Percentiles rank a stretch among this genome's conserved stretches.
phyloP scores from a whole-genome alignment of 371 early-diverging fungal genomes.

The Actinomucor elegans region DNA sequence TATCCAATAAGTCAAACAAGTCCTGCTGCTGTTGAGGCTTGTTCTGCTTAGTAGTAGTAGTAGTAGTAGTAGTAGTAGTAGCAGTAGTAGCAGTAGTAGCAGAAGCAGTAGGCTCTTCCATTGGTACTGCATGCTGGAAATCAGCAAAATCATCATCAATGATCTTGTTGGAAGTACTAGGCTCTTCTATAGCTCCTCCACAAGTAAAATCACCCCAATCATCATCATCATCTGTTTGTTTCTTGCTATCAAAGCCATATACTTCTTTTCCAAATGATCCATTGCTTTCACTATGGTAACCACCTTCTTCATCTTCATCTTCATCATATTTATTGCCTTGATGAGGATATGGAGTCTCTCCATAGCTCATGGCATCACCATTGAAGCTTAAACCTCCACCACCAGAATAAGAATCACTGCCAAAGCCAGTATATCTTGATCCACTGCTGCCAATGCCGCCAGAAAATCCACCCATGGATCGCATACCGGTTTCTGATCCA shows the following conservation, averaged over 20 bases:
- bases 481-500: conserved; percentile 44
- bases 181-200: conserved; percentile 25
- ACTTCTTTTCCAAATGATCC: too few species aligned
- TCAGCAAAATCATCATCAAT: conserved; percentile 60
- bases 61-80: too few species aligned
- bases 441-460: conserved; percentile 33
- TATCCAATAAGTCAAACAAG: conserved; percentile 45
- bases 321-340: conserved; percentile 26
- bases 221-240: conserved; percentile 33
- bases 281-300: conserved; percentile 1
- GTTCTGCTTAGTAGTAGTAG: too few species aligned
- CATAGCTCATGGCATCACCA: conserved; percentile 29
- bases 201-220: conserved; percentile 58
- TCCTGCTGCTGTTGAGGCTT: conserved; percentile 21
- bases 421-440: conserved; percentile 48
- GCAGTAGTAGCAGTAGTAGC: conserved; percentile 1
- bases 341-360: conserved; percentile 27
- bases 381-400: conserved; percentile 27
- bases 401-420: conserved; percentile 42
- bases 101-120: conserved; percentile 5
- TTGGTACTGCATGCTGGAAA: conserved; percentile 58
- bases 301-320: conserved; percentile 20
- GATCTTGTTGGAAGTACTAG: not conserved
- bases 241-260: conserved; percentile 5
- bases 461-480: not conserved